Conservation (phyloP, 129 eudicot genomes). For the Centaurea solstitialis region DNA sequence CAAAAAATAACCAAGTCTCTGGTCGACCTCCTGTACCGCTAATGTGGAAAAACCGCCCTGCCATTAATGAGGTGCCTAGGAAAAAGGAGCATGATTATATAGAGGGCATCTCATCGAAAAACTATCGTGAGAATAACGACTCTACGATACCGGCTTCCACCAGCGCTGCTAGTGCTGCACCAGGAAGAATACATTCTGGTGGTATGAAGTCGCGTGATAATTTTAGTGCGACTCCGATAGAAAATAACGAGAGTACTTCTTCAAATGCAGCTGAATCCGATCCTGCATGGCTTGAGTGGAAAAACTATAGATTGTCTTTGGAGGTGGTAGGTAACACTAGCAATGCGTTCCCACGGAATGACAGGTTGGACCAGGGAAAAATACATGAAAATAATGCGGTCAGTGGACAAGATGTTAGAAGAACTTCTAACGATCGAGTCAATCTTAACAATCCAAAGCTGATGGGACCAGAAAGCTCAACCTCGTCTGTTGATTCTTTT, state of each 20-base stretch:
- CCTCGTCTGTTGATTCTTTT: slow-evolving; percentile 36
- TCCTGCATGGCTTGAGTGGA: slow-evolving; percentile 47
- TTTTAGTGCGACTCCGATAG: slow-evolving; percentile 23
- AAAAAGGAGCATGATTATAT: slow-evolving; percentile 46
- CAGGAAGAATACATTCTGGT: slow-evolving; percentile 35
- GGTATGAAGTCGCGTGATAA: slow-evolving; percentile 31
- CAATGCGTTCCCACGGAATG: slow-evolving; percentile 28
- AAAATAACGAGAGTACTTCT: slow-evolving; percentile 27
- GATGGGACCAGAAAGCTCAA: slow-evolving; percentile 43
- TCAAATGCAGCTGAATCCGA: slow-evolving; percentile 33
- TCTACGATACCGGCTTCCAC: slow-evolving; percentile 47
- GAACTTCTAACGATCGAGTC: slow-evolving; percentile 29
- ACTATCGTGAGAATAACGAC: slow-evolving; percentile 36
- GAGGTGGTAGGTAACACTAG: slow-evolving; percentile 35
- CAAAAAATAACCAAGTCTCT: slow-evolving; percentile 45
- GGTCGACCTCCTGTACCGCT: slow-evolving; percentile 77
- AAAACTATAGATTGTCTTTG: slow-evolving; percentile 41
- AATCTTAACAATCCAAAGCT: slow-evolving; percentile 32
- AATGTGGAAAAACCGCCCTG: slow-evolving; percentile 74
- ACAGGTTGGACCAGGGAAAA: slow-evolving; percentile 32
- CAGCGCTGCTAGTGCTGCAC: slow-evolving; percentile 39
- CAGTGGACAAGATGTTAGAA: slow-evolving; percentile 35
- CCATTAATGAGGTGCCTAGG: slow-evolving; percentile 60
- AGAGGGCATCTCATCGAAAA: slow-evolving; percentile 37
- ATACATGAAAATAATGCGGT: slow-evolving; percentile 22